Conservation (phyloP, 139 green algal species). For the Chlorella sp. region DNA sequence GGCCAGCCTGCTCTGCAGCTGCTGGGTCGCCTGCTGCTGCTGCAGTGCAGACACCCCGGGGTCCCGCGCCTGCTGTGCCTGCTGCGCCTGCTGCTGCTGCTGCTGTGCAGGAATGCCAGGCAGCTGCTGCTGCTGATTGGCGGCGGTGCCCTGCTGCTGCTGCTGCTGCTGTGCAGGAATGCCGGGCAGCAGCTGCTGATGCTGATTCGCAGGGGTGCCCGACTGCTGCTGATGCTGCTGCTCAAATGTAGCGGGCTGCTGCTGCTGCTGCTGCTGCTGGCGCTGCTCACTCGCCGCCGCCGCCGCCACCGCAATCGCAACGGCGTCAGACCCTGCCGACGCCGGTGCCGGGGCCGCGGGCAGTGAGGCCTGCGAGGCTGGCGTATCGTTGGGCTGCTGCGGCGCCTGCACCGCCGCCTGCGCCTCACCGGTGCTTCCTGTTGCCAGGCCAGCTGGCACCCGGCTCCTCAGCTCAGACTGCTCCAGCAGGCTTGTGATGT, state of each 20-base stretch:
- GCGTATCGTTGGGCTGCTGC: background rate
- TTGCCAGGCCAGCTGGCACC: background rate
- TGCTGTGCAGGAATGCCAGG: background rate
- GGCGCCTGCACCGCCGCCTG: background rate
- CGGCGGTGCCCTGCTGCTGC: background rate
- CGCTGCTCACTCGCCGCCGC: background rate
- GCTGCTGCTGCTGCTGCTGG: background rate
- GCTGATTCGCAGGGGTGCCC: no score
- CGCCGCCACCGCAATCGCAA: background rate
- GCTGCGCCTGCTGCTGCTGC: background rate
- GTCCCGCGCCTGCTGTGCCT: background rate
- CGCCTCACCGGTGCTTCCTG: constrained; percentile 9
- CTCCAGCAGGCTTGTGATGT: constrained; percentile 78
- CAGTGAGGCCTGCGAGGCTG: background rate
- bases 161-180: background rate
- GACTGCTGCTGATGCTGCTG: constrained; percentile 18
- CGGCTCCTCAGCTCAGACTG: background rate
- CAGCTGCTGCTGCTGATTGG: background rate
- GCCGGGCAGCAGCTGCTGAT: background rate
- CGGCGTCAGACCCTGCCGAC: background rate
- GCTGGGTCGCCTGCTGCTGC: constrained; percentile 13
- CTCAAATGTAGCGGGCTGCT: background rate
- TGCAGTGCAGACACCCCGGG: background rate
- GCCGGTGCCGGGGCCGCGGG: background rate
- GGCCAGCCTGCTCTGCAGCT: background rate